Conservation (phyloP, 352 stramenopile species). For the Phytophthora palmivora region DNA sequence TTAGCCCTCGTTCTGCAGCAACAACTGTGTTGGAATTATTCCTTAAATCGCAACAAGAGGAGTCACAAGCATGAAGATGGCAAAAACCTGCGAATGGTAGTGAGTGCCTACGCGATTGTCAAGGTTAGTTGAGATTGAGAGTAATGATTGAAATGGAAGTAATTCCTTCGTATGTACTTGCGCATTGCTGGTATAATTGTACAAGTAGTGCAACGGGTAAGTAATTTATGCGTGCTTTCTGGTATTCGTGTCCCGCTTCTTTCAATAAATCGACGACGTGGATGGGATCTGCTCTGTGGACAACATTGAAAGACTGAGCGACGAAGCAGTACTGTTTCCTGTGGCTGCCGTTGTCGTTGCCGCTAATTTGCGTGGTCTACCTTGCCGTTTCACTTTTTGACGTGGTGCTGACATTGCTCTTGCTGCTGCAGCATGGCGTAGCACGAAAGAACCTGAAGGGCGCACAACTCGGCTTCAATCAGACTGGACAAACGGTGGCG, state of each 20-base stretch:
- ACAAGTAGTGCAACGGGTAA: constrained; percentile 28
- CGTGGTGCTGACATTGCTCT: constrained; percentile 29
- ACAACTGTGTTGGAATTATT: constrained; percentile 68
- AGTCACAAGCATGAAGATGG: constrained; percentile 16
- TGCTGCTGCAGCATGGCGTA: constrained; percentile 73
- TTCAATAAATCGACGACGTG: constrained; percentile 69
- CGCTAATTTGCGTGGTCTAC: constrained; percentile 21
- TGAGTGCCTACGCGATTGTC: no score
- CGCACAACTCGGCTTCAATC: constrained; percentile 81
- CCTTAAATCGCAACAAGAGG: constrained; percentile 51
- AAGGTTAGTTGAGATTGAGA: no score
- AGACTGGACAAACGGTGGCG: constrained; percentile 74
- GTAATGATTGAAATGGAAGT: no score
- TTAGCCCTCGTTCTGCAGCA: constrained; percentile 72
- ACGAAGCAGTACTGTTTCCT: constrained; percentile 23
- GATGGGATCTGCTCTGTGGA: constrained; percentile 58
- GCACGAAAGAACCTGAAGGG: constrained; percentile 83
- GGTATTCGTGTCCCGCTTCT: neutral
- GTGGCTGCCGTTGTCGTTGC: constrained; percentile 20
- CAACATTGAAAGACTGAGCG: constrained; percentile 58
- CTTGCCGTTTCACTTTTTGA: constrained; percentile 38
- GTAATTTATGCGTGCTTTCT: constrained; percentile 9
- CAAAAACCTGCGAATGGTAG: no score
- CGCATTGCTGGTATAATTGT: constrained; percentile 27
- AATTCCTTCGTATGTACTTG: neutral